Evolutionary conservation across 108 stramenopile genomes (phyloP).

Genomic region (Cyclotella choctawhatcheeana): DNA sequence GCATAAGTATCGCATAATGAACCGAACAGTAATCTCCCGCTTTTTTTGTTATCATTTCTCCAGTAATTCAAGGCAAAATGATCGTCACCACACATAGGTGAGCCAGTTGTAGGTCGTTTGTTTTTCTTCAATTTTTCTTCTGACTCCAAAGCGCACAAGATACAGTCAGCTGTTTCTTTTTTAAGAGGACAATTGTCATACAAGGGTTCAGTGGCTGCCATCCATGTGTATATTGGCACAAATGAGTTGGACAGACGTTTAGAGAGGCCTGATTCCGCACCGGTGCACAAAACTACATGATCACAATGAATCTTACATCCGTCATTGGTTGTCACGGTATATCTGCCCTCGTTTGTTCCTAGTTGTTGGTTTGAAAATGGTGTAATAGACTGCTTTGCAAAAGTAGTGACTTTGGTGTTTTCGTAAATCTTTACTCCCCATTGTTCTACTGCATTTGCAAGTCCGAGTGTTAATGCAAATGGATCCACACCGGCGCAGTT

Average conservation of each 20-base stretch:
- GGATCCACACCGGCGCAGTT: conserved; percentile 38
- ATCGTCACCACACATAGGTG: conserved; percentile 44
- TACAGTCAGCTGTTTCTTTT: neutral
- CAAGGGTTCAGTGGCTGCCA: conserved; percentile 40
- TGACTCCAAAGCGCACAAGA: neutral
- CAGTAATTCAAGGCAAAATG: conserved; percentile 48
- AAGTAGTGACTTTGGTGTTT: conserved; percentile 12
- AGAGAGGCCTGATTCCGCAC: conserved; percentile 21
- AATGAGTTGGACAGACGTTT: conserved; percentile 31
- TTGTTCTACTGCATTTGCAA: conserved; percentile 34
- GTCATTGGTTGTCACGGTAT: conserved; percentile 22
- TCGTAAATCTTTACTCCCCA: conserved; percentile 45
- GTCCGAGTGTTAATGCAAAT: conserved; percentile 30
- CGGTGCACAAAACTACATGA: conserved; percentile 49
- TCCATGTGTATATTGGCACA: conserved; percentile 45
- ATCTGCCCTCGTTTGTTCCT: conserved; percentile 24
- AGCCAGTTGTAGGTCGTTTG: neutral
- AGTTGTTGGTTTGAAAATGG: too few relatives aligned
- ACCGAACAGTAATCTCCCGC: conserved; percentile 35
- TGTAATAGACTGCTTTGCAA: conserved; percentile 11
- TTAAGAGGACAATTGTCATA: conserved; percentile 29
- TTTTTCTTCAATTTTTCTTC: neutral
- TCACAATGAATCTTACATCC: conserved; percentile 31
- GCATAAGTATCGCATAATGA: conserved; percentile 39
- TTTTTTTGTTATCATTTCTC: conserved; percentile 28